Conservation (phyloP, 352 stramenopile genomes). For the Thraustochytrium striatum region DNA sequence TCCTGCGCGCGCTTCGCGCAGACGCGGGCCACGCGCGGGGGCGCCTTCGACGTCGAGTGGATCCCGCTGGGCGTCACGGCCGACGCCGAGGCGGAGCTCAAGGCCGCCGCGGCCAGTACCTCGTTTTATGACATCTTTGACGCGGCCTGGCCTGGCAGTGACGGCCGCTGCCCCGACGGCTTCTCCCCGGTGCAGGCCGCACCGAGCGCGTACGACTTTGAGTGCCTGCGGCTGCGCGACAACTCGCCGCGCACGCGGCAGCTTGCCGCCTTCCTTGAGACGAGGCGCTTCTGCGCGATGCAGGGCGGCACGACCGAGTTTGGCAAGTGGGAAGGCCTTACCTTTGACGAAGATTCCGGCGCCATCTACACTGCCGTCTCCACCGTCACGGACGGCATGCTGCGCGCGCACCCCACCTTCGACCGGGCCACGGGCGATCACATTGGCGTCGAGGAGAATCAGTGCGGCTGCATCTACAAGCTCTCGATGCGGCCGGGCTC, state of each 20-base stretch:
- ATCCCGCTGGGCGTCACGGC: neutral
- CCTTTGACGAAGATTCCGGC: neutral
- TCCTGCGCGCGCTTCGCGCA: neutral
- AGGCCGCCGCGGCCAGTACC: neutral
- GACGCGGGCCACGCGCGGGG: neutral
- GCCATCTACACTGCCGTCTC: neutral
- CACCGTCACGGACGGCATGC: neutral
- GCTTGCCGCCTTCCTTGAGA: constrained; percentile 15
- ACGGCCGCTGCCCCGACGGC: neutral
- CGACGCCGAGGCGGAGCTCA: neutral
- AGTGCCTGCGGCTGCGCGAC: neutral
- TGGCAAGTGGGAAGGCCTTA: constrained; percentile 5
- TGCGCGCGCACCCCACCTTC: neutral
- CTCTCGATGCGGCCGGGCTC: neutral
- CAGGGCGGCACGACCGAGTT: constrained; percentile 6
- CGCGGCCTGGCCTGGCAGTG: neutral
- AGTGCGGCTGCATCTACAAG: constrained; percentile 1
- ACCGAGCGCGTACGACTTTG: too few species aligned
- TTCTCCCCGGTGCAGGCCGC: neutral
- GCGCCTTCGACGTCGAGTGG: neutral
- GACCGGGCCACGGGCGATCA: neutral
- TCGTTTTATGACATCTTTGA: neutral
- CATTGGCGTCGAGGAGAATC: neutral
- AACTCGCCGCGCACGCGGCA: neutral
- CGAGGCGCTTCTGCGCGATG: neutral